phyloP scores from a whole-genome alignment of 352 stramenopile species.

The Aphanomyces euteiches region DNA sequence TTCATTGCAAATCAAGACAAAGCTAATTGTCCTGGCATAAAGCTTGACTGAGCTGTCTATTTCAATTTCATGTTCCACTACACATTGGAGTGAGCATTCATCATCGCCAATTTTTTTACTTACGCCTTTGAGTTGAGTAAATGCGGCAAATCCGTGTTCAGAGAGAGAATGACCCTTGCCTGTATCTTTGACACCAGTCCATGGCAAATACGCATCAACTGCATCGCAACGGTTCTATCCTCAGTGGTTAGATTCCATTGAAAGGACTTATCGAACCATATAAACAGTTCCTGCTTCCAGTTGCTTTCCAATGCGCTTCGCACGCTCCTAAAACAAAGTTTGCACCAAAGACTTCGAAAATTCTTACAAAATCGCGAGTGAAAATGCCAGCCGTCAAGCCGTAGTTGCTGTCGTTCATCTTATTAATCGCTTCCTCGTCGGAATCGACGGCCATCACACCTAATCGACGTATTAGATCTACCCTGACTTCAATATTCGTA shows the following conservation, averaged over 20 bases:
- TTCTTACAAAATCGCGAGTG: slow-evolving; percentile 39
- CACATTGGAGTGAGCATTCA: not conserved
- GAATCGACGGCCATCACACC: slow-evolving; percentile 61
- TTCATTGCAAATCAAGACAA: no score
- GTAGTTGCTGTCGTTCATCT: slow-evolving; percentile 79
- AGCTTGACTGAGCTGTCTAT: not conserved
- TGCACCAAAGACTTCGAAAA: not conserved
- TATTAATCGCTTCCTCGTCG: slow-evolving; percentile 64
- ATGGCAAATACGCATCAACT: slow-evolving; percentile 76
- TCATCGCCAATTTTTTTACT: slow-evolving; percentile 24
- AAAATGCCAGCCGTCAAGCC: slow-evolving; percentile 77
- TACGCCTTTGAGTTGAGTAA: slow-evolving; percentile 79
- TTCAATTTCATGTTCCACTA: slow-evolving; percentile 19
- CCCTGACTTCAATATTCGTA: not conserved
- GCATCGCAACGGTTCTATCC: slow-evolving; percentile 70
- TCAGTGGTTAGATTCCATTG: not conserved
- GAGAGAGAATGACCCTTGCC: slow-evolving; percentile 80
- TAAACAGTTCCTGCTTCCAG: slow-evolving; percentile 75
- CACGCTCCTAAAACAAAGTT: slow-evolving; percentile 38
- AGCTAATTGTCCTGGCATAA: no score
- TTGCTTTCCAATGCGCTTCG: slow-evolving; percentile 48
- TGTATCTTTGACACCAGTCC: slow-evolving; percentile 69
- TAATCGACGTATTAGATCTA: not conserved
- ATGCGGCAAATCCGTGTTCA: slow-evolving; percentile 71
- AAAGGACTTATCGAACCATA: slow-evolving; percentile 37